A percentile compares a stretch with the other conserved stretches of the same genome.
Conservation (phyloP, 257 asterid species). For the Jaltomata sinuosa region DNA sequence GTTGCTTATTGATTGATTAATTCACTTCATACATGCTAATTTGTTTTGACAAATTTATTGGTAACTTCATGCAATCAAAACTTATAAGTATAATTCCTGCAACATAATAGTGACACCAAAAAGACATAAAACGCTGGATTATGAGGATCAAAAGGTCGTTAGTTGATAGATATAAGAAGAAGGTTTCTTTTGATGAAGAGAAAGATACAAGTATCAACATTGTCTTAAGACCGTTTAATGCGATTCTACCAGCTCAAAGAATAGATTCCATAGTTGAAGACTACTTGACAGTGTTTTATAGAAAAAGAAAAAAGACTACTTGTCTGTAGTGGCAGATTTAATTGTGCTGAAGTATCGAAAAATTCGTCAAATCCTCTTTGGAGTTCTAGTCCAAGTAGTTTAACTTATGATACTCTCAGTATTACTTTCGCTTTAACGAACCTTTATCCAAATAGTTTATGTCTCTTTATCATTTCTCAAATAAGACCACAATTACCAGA, state of each 20-base stretch:
- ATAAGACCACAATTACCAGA: neutral
- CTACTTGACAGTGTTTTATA: neutral
- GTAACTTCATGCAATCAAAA: neutral
- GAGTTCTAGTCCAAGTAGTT: neutral
- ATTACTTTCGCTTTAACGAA: neutral
- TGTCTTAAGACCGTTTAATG: neutral
- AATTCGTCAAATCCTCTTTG: neutral
- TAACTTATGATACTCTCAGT: neutral
- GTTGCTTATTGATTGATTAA: neutral
- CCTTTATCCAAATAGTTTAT: neutral
- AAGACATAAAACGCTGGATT: no score
- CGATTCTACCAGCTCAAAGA: neutral
- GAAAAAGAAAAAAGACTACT: neutral
- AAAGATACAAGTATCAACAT: neutral
- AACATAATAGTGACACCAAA: neutral
- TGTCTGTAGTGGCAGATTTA: neutral
- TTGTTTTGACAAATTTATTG: no score
- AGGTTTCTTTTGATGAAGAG: neutral
- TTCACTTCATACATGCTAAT: neutral
- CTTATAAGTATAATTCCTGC: neutral
- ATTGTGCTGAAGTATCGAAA: neutral
- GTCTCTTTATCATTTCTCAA: neutral
- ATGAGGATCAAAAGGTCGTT: neutral
- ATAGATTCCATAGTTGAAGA: neutral
- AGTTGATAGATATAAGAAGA: neutral